Evolutionary conservation across 1,139 yeast genomes (phyloP).

Genomic region (Suhomyces taliae): DNA sequence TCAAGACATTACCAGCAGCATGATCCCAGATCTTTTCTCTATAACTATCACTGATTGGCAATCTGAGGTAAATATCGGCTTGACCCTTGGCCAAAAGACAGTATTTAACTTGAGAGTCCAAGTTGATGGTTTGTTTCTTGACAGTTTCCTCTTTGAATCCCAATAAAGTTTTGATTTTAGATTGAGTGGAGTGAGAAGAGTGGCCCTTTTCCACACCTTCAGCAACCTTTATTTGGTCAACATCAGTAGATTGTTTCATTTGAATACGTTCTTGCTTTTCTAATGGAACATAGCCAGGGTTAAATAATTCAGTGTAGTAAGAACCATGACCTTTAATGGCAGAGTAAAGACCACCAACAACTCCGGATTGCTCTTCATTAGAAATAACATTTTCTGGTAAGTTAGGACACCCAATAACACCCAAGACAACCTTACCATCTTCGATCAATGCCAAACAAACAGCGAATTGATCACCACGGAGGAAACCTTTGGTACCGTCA

Average conservation of each 20-base stretch:
- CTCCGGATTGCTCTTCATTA: slow-evolving; percentile 38
- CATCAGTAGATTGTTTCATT: slow-evolving; percentile 44
- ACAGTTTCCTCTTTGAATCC: slow-evolving; percentile 49
- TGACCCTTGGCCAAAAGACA: slow-evolving; percentile 88
- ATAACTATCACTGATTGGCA: slow-evolving; percentile 75
- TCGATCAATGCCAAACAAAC: slow-evolving; percentile 89
- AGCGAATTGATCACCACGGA: slow-evolving; percentile 95
- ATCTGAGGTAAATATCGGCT: slow-evolving; percentile 86
- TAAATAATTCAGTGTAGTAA: slow-evolving; percentile 50
- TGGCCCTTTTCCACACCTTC: slow-evolving; percentile 98
- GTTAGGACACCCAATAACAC: slow-evolving; percentile 97
- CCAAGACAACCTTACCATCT: slow-evolving; percentile 80
- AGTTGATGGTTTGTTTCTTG: slow-evolving; percentile 53
- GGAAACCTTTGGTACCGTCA: slow-evolving; percentile 96
- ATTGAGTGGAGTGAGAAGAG: slow-evolving; percentile 89
- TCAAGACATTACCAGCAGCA: slow-evolving; percentile 89
- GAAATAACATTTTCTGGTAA: slow-evolving; percentile 54
- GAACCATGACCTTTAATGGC: slow-evolving; percentile 79
- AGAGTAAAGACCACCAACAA: slow-evolving; percentile 68
- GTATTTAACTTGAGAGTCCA: slow-evolving; percentile 96
- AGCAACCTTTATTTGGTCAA: slow-evolving; percentile 64
- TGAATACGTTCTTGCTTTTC: slow-evolving; percentile 35
- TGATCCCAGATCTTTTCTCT: slow-evolving; percentile 99
- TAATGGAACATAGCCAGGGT: slow-evolving; percentile 35
- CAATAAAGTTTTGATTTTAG: slow-evolving; percentile 62